A percentile compares a stretch with the other conserved stretches of the same genome.
phyloP scores from a whole-genome alignment of 352 stramenopile species.

The Phytophthora brassicae region DNA sequence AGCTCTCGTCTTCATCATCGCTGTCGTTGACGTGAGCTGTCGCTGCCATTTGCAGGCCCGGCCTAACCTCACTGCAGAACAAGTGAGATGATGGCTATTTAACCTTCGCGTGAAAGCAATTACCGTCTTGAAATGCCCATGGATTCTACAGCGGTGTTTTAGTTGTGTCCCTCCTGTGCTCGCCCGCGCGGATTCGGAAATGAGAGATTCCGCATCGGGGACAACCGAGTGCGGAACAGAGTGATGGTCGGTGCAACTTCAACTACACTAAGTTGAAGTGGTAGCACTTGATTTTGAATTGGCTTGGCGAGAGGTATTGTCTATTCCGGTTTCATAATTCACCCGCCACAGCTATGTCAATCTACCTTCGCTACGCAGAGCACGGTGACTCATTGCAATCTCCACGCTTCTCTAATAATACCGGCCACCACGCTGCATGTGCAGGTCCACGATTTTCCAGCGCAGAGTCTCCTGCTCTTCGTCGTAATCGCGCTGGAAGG shows the following conservation, averaged over 20 bases:
- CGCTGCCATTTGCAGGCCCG: conserved; percentile 29
- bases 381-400: neutral
- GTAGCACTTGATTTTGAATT: conserved; percentile 2
- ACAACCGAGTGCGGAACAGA: conserved; percentile 21
- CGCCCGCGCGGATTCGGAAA: conserved; percentile 4
- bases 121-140: conserved; percentile 27
- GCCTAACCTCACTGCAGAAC: conserved; percentile 24
- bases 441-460: conserved; percentile 88
- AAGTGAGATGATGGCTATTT: neutral
- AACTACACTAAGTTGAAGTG: conserved; percentile 23
- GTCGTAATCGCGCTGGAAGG: conserved; percentile 97
- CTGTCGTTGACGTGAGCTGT: conserved; percentile 36
- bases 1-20: conserved; percentile 58
- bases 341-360: neutral
- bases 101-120: neutral
- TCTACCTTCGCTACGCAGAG: neutral
- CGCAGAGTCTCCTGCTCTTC: conserved; percentile 88
- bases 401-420: conserved; percentile 68
- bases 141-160: neutral
- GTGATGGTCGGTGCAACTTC: conserved; percentile 41
- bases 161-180: conserved; percentile 2
- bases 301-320: conserved; percentile 21
- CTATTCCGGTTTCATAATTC: conserved; percentile 22
- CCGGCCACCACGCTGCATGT: conserved; percentile 77
- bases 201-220: conserved; percentile 1